Evolutionary conservation across 75 land plant genomes (phyloP).

Genomic region (Isoetes taiwanensis): DNA sequence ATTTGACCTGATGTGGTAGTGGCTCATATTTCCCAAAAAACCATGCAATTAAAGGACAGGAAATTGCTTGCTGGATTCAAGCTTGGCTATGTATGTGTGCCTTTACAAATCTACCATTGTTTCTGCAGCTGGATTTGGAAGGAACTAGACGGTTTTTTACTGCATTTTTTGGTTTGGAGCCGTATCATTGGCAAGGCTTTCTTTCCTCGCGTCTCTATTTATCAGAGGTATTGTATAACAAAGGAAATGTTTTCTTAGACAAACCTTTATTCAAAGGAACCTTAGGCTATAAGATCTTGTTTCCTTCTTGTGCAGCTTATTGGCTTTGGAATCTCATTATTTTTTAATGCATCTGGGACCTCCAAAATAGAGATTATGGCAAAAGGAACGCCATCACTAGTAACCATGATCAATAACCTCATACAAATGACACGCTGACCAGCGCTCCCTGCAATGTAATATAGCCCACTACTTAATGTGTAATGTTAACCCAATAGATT

Average conservation of each 20-base stretch:
- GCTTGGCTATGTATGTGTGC: too few species aligned
- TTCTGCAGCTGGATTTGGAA: slow-evolving; percentile 48
- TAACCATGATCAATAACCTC: slow-evolving; percentile 35
- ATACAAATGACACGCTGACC: slow-evolving; percentile 16
- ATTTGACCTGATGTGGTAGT: too few species aligned
- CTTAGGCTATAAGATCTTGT: too few species aligned
- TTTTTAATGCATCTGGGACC: slow-evolving; percentile 37
- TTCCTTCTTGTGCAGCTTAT: slow-evolving; percentile 28
- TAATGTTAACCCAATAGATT: too few species aligned
- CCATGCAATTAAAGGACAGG: too few species aligned
- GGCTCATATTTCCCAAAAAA: too few species aligned
- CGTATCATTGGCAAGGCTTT: slow-evolving; percentile 92
- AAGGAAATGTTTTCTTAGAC: too few species aligned
- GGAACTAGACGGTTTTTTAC: slow-evolving; percentile 85
- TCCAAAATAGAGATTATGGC: slow-evolving; percentile 48
- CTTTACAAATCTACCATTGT: too few species aligned
- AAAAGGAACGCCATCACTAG: slow-evolving; percentile 46
- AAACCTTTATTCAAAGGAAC: too few species aligned
- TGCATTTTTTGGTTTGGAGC: slow-evolving; percentile 87
- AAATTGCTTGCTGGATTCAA: too few species aligned
- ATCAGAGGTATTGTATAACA: slow-evolving; percentile 13
- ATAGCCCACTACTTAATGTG: too few species aligned
- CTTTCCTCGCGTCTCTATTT: slow-evolving; percentile 82
- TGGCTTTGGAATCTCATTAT: slow-evolving; percentile 43
- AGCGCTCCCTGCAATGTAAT: too few species aligned